Evolutionary conservation across 345 rosid species (phyloP).

Genomic region (Hypericum androsaemum): DNA sequence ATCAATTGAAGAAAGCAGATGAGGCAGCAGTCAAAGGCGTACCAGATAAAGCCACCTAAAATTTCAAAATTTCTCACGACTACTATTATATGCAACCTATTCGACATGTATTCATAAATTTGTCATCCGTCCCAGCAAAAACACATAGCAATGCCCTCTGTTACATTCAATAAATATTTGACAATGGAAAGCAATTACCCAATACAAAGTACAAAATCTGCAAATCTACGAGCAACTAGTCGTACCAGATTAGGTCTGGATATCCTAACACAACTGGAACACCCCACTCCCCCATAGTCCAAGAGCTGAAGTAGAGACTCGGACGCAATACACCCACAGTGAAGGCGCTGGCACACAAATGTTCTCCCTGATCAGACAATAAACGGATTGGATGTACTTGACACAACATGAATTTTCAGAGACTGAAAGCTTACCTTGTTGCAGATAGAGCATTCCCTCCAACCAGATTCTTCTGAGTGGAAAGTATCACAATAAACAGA

Average conservation of each 20-base stretch:
- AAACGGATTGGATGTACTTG: neutral
- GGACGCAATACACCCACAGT: slow-evolving; percentile 91
- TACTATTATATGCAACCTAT: too few relatives aligned
- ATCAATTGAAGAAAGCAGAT: too few relatives aligned
- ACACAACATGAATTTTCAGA: neutral
- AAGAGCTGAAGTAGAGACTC: slow-evolving; percentile 40
- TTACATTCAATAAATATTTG: neutral
- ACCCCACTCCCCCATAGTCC: slow-evolving; percentile 81
- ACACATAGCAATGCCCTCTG: too few relatives aligned
- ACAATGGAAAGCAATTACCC: neutral
- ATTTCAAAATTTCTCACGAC: too few relatives aligned
- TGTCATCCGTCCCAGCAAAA: too few relatives aligned
- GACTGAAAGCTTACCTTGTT: slow-evolving; percentile 35
- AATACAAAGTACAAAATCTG: slow-evolving; percentile 2
- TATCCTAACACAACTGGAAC: slow-evolving; percentile 41
- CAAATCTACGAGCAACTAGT: slow-evolving; percentile 9
- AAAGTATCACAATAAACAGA: slow-evolving; percentile 56
- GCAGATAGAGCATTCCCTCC: slow-evolving; percentile 76
- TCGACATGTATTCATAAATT: too few relatives aligned
- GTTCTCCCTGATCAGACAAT: slow-evolving; percentile 3
- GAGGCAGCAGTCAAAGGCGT: too few relatives aligned
- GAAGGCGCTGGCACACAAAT: slow-evolving; percentile 51
- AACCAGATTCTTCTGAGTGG: slow-evolving; percentile 72
- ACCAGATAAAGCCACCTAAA: too few relatives aligned
- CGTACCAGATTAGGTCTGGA: slow-evolving; percentile 40